Evolutionary conservation across 257 asterid genomes (phyloP).

Genomic region (Haberlea rhodopensis): DNA sequence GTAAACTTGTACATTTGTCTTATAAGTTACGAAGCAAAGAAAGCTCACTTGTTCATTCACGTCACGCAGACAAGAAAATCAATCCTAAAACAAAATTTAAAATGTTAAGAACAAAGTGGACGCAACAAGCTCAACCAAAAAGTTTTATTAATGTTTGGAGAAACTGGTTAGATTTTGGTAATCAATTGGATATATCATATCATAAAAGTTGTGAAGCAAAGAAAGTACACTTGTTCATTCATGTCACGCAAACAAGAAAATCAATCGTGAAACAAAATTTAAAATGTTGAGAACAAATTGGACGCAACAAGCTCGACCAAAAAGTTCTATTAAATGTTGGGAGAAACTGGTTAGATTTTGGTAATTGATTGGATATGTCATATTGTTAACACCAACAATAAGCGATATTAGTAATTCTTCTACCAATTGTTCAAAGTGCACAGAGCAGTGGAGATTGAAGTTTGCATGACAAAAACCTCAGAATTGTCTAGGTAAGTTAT

Average conservation of each 20-base stretch:
- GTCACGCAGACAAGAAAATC: background rate
- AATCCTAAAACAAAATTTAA: background rate
- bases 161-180: too few relatives aligned
- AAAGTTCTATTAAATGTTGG: too few relatives aligned
- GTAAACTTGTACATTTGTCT: background rate
- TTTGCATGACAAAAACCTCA: constrained; percentile 13
- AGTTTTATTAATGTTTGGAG: too few relatives aligned
- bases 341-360: too few relatives aligned
- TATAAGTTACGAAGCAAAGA: constrained; percentile 4
- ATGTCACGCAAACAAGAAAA: background rate
- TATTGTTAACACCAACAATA: constrained; percentile 1
- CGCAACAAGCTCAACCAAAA: background rate
- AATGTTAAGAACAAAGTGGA: constrained; percentile 1
- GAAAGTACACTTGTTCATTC: background rate
- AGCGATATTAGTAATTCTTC: background rate
- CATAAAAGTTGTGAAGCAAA: constrained; percentile 11
- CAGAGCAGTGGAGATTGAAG: constrained; percentile 7
- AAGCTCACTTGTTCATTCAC: background rate
- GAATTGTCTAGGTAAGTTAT: background rate
- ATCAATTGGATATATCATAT: background rate
- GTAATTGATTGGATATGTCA: background rate
- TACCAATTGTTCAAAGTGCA: background rate
- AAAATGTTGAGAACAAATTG: background rate
- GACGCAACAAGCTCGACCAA: background rate
- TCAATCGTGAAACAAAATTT: background rate